These are phyloP conservation scores for Buddleja alternifolia DNA, from an alignment of 257 asterid species.

Conservation along the genomic window DNA sequence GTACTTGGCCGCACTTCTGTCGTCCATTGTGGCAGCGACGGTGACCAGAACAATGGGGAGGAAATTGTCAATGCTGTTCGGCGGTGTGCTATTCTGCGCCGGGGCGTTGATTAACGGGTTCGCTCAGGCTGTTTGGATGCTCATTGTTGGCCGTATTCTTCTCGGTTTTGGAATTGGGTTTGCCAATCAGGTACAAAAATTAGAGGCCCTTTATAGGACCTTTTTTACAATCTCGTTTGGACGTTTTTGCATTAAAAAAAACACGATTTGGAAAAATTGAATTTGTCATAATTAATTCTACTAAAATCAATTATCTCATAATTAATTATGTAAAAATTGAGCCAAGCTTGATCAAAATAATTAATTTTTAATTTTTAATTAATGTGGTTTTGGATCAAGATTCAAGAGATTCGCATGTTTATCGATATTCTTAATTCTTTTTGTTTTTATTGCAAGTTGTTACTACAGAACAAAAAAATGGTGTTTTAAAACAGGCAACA, in stretches of 20 bases:
- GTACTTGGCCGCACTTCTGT: slow-evolving; percentile 74
- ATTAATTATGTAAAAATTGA: no score
- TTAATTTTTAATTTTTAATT: no score
- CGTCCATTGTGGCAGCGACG: slow-evolving; percentile 68
- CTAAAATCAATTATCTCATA: no score
- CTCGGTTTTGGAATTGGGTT: slow-evolving; percentile 91
- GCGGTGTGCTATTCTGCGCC: slow-evolving; percentile 68
- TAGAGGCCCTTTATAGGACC: no score
- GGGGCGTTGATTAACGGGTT: slow-evolving; percentile 82
- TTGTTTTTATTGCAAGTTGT: slow-evolving; percentile 22
- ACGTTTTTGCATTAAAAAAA: no score
- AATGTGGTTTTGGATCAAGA: neutral
- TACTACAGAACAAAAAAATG: neutral
- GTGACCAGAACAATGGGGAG: slow-evolving; percentile 74
- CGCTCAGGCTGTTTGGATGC: slow-evolving; percentile 67
- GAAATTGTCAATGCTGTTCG: slow-evolving; percentile 72
- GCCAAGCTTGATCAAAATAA: no score
- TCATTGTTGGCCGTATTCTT: slow-evolving; percentile 74
- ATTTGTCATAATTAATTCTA: no score
- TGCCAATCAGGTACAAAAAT: slow-evolving; percentile 86
- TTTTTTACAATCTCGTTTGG: no score
- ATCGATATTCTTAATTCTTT: neutral
- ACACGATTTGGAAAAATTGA: no score
- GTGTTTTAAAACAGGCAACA: slow-evolving; percentile 18
- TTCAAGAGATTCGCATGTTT: slow-evolving; percentile 20